Evolutionary conservation across 2,329 filamentous ascomycete genomes (phyloP).

Genomic region (Neofusicoccum kwambonambiense): DNA sequence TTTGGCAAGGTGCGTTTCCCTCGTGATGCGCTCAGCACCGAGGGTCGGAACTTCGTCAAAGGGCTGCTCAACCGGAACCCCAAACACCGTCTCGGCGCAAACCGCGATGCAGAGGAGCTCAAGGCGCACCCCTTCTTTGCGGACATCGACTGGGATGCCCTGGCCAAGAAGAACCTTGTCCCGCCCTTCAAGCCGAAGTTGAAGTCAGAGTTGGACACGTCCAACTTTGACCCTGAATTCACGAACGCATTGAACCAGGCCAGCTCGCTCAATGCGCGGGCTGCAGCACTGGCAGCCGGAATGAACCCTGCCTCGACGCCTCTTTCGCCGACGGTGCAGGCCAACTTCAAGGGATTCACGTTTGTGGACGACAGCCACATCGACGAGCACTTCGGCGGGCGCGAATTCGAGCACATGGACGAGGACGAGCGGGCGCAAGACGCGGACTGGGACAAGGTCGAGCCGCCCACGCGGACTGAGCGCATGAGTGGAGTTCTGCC

Average conservation of each 20-base stretch:
- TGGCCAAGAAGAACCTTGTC: conserved; percentile 86
- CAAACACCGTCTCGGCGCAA: conserved; percentile 88
- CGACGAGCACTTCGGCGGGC: conserved; percentile 69
- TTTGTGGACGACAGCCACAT: conserved; percentile 98
- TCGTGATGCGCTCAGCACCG: conserved; percentile 86
- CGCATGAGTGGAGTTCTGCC: conserved; percentile 54
- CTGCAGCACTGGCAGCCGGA: conserved; percentile 79
- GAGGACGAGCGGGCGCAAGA: conserved; percentile 44
- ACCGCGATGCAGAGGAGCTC: conserved; percentile 86
- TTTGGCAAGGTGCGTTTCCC: conserved; percentile 98
- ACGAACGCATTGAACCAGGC: conserved; percentile 86
- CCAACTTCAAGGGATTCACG: conserved; percentile 97
- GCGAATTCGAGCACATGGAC: conserved; percentile 38
- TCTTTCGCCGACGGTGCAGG: conserved; percentile 90
- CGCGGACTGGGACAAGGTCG: conserved; percentile 38
- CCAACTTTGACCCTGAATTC: conserved; percentile 98
- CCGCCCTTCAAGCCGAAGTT: conserved; percentile 98
- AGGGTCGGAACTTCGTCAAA: conserved; percentile 97
- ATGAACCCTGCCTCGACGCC: conserved; percentile 84
- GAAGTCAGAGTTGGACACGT: conserved; percentile 92
- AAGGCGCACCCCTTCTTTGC: conserved; percentile 93
- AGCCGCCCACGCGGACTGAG: conserved; percentile 35
- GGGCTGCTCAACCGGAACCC: conserved; percentile 95
- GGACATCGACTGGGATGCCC: conserved; percentile 87
- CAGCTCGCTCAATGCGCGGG: conserved; percentile 83